Evolutionary conservation across 2,329 filamentous ascomycete species (phyloP).

Genomic region (Septoria petroselini): DNA sequence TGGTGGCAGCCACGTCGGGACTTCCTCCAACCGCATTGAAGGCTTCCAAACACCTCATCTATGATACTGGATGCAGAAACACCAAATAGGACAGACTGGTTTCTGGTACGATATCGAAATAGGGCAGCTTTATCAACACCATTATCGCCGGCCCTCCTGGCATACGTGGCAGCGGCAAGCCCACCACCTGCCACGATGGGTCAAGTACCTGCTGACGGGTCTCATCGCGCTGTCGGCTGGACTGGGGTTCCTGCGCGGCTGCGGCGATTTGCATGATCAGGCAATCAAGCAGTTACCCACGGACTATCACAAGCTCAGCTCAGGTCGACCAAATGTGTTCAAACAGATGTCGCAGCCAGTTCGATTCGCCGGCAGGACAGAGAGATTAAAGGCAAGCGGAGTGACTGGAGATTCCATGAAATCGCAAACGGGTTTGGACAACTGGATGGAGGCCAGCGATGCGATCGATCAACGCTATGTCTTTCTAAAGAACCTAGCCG

Average conservation of each 20-base stretch:
- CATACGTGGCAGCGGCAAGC: constrained; percentile 11
- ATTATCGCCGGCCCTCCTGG: constrained; percentile 9
- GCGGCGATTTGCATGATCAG: constrained; percentile 20
- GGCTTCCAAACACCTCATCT: neutral
- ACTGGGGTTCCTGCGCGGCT: constrained; percentile 13
- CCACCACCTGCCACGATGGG: constrained; percentile 12
- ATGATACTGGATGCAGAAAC: constrained; percentile 7
- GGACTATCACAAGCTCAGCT: constrained; percentile 14
- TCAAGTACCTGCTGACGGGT: neutral
- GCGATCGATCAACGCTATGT: constrained; percentile 21
- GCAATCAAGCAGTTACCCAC: constrained; percentile 18
- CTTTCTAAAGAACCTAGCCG: constrained; percentile 16
- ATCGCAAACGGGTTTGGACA: neutral
- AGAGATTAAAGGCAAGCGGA: too few relatives aligned
- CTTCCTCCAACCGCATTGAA: neutral
- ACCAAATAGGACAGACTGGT: constrained; percentile 5
- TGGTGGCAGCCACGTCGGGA: neutral
- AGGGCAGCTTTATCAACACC: neutral
- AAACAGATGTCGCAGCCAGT: constrained; percentile 7
- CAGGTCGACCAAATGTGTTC: neutral
- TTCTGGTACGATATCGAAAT: constrained; percentile 12
- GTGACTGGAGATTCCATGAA: neutral
- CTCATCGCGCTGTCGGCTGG: constrained; percentile 7
- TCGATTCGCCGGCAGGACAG: constrained; percentile 1
- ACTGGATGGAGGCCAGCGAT: constrained; percentile 12